A percentile compares a stretch with the other conserved stretches of the same genome.
Evolutionary conservation across 805 yeast species (phyloP).

Genomic region (Saturnispora zaruensis): DNA sequence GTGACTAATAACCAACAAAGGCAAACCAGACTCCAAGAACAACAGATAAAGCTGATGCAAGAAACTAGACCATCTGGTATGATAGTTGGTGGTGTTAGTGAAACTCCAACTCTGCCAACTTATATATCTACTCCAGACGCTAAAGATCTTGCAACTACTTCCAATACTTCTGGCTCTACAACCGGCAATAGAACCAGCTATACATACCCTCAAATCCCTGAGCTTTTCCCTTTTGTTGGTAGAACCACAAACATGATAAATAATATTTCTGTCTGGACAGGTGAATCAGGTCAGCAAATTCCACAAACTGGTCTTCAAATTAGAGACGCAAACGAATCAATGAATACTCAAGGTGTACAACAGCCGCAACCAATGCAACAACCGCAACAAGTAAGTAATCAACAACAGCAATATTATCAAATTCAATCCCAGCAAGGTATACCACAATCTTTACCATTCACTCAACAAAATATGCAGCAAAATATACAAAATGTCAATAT

Average conservation of each 20-base stretch:
- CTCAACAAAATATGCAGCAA: neutral
- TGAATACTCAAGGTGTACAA: neutral
- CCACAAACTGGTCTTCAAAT: constrained; percentile 30
- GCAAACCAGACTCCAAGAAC: neutral
- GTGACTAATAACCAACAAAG: neutral
- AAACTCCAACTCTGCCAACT: constrained; percentile 1
- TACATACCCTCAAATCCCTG: constrained; percentile 16
- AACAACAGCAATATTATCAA: neutral
- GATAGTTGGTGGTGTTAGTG: neutral
- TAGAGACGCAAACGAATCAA: constrained; percentile 14
- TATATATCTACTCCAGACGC: constrained; percentile 3
- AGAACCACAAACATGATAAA: constrained; percentile 53
- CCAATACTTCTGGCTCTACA: constrained; percentile 6
- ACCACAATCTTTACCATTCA: neutral
- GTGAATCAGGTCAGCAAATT: constrained; percentile 35
- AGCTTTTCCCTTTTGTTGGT: constrained; percentile 31
- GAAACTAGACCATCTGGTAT: neutral
- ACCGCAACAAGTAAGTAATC: constrained; percentile 1
- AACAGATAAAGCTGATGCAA: neutral
- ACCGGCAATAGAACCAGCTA: constrained; percentile 3
- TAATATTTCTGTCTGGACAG: constrained; percentile 55
- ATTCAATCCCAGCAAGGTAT: neutral
- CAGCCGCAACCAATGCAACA: constrained; percentile 7
- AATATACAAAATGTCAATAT: neutral
- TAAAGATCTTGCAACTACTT: neutral